phyloP scores from a whole-genome alignment of 768 basidiomycete genomes.

The Russula sp. region DNA sequence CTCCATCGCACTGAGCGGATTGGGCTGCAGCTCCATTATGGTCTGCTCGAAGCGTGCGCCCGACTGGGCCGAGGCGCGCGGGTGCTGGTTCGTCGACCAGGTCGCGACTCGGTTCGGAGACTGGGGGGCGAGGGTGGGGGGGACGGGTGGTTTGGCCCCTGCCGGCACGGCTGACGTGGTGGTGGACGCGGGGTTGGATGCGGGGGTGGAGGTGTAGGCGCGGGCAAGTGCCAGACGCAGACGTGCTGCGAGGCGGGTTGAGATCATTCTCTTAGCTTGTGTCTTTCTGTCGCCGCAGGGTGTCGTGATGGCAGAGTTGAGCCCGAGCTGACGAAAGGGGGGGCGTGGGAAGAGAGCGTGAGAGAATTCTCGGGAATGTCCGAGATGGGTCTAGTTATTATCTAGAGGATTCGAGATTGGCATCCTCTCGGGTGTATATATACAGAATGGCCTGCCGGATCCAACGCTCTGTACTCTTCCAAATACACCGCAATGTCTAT shows the following conservation, averaged over 20 bases:
- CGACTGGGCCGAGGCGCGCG: conserved; percentile 52
- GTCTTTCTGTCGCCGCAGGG: background rate
- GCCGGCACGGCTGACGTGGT: conserved; percentile 23
- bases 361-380: background rate
- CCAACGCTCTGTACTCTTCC: conserved; percentile 33
- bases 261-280: conserved; percentile 12
- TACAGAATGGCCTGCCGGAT: background rate
- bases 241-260: conserved; percentile 14
- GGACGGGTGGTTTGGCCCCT: conserved; percentile 22
- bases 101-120: conserved; percentile 76
- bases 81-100: conserved; percentile 81
- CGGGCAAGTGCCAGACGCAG: conserved; percentile 22
- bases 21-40: conserved; percentile 78
- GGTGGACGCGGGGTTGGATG: conserved; percentile 15
- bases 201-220: conserved; percentile 5
- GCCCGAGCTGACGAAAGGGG: no score
- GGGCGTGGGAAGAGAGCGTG: background rate
- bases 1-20: conserved; percentile 86
- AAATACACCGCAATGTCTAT: conserved; percentile 24
- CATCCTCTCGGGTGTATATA: background rate
- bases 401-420: conserved; percentile 8
- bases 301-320: no score
- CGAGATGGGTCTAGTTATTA: background rate
- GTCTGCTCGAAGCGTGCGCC: conserved; percentile 93
- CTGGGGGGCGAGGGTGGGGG: conserved; percentile 44